Evolutionary conservation across 495 filamentous ascomycete species (phyloP).

Genomic region (Astrothelium subdiscretum): DNA sequence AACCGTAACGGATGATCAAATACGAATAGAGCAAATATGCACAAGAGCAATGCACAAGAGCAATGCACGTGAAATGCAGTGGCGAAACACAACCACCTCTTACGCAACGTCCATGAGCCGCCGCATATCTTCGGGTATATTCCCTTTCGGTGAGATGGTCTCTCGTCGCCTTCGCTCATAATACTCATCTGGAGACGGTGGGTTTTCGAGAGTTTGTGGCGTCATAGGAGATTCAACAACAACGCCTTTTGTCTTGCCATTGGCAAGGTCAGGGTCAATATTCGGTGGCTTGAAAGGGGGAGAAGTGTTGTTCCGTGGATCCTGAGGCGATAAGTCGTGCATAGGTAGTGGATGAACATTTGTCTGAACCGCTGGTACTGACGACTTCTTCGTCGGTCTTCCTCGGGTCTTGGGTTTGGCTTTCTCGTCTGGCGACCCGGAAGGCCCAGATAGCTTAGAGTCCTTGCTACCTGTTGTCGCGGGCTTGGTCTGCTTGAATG

Average conservation of each 20-base stretch:
- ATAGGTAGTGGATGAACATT: constrained; percentile 3
- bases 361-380: background rate
- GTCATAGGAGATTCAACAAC: background rate
- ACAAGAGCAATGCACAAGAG: background rate
- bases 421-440: background rate
- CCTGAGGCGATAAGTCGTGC: constrained; percentile 1
- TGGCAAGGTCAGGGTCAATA: background rate
- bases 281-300: background rate
- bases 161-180: background rate
- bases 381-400: constrained; percentile 5
- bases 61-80: background rate
- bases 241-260: background rate
- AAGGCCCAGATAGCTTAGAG: background rate
- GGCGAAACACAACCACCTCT: background rate
- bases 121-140: background rate
- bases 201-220: background rate
- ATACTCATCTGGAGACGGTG: background rate
- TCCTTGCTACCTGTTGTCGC: constrained; percentile 4
- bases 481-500: constrained; percentile 12
- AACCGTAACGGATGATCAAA: background rate
- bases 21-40: background rate
- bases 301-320: constrained; percentile 5
- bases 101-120: background rate
- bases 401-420: constrained; percentile 15
- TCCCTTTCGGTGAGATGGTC: background rate